phyloP scores from a whole-genome alignment of 225 moss, liverwort and hornwort genomes.

The Rhytidiadelphus loreus region DNA sequence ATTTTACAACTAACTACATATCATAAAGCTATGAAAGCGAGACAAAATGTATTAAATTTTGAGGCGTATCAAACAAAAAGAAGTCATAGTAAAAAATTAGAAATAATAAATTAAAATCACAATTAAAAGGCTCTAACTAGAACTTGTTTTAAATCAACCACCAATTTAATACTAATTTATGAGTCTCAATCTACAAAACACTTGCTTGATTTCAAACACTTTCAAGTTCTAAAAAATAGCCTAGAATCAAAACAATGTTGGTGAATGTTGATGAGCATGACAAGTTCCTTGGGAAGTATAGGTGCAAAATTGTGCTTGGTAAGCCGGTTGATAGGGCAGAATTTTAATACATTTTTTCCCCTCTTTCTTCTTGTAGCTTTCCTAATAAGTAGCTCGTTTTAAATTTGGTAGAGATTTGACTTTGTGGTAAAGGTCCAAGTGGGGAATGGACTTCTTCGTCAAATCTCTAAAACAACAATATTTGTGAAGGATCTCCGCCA shows the following conservation, averaged over 20 bases:
- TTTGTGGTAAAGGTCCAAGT: background rate
- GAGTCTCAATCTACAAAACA: background rate
- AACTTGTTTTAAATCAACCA: background rate
- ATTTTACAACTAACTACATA: background rate
- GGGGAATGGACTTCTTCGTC: background rate
- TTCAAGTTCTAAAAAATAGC: rapidly evolving
- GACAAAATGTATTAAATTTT: no score
- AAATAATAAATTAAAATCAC: background rate
- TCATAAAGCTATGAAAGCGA: rapidly evolving
- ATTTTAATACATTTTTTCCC: background rate
- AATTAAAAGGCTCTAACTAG: background rate
- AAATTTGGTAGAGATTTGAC: background rate
- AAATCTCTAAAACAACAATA: background rate
- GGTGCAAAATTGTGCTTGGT: background rate
- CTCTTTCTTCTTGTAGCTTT: background rate
- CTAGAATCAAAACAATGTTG: background rate
- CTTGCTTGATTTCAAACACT: background rate
- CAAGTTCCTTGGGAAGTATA: background rate
- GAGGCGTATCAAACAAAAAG: rapidly evolving
- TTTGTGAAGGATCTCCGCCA: background rate
- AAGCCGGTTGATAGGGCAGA: background rate
- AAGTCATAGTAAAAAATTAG: background rate
- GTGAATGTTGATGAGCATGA: background rate
- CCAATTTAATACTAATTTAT: background rate
- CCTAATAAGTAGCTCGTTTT: background rate